Evolutionary conservation across 2,329 filamentous ascomycete species (phyloP), one percentile per base, ranked within the genome.

Genomic region (Talaromyces amestolkiae): DNA sequence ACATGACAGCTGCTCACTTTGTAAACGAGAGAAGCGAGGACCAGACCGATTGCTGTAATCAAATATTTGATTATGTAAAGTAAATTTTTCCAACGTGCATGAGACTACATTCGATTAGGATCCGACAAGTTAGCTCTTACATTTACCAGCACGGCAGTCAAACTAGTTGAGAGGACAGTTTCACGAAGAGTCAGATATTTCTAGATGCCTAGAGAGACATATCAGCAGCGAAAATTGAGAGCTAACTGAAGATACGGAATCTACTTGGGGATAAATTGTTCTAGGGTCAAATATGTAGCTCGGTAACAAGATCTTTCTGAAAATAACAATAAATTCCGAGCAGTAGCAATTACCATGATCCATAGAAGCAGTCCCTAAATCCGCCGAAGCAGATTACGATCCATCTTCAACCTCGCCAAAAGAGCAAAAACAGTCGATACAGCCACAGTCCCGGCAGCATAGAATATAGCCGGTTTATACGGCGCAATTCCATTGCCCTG

Each of bases 391-490:
- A 54, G 17, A n/a, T 33, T 37, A 15, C 47, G 10, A 41, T 63
- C 60, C 11, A 63, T 41, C 45, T 27, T 53, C 37, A 63, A 22
- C 13, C 60, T 22, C 13, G 47, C 47, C 7, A 51, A 35, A 41
- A 54, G 22, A 8, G 47, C 47, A 54, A 62, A 63, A 13, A 39
- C 17, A 39, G 47, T 31, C 17, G 60, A 39, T 39, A 63, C 45
- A 19, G 37, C n/a, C 5, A 47, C 60, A 31, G 35, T 51, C 3
- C 47, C 60, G n/a, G 33, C 60, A 54, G 37, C 45, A 41, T 53
- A 53, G 13, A 63, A 54, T n/a, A 63, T 63, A 7, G 60, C 47
- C 2, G 47, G 45, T 3, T 53, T 39, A 33, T 63, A 54, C 3
- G 47, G 60, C 4, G 24, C 47, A 62, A 62, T 53, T 7, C 31